A percentile compares a stretch with the other conserved stretches of the same genome.
phyloP scores from a whole-genome alignment of 495 filamentous ascomycete species.

The Neurospora sp. region DNA sequence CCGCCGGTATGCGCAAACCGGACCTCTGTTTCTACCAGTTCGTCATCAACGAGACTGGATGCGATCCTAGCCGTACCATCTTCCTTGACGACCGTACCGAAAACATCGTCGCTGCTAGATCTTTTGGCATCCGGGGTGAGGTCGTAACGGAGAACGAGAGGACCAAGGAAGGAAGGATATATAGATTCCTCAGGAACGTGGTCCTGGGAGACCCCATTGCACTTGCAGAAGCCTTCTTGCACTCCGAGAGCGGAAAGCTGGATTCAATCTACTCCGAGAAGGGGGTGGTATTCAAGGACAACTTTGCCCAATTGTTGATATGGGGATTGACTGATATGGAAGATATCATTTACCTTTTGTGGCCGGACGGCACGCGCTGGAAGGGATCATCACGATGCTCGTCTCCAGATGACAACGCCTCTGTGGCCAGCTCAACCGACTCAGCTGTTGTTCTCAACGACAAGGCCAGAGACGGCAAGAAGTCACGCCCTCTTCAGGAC shows the following conservation, averaged over 20 bases:
- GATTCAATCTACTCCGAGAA: conserved; percentile 2
- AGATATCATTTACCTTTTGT: conserved; percentile 10
- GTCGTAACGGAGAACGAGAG: not conserved
- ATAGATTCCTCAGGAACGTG: not conserved
- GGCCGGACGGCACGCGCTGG: conserved; percentile 9
- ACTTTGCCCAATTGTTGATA: conserved; percentile 15
- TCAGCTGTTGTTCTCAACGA: not conserved
- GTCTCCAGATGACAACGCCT: not conserved
- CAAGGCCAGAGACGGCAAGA: not conserved
- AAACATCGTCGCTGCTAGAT: conserved; percentile 16
- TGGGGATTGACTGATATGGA: conserved; percentile 12
- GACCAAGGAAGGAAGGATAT: not conserved
- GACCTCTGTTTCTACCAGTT: conserved; percentile 17
- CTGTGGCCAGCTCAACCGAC: not conserved
- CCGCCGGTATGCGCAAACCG: conserved; percentile 18
- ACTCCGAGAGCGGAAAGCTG: not conserved
- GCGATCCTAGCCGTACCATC: conserved; percentile 9
- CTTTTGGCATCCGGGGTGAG: conserved; percentile 10
- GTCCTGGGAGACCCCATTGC: not conserved
- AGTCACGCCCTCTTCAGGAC: not conserved
- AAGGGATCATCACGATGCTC: conserved; percentile 7
- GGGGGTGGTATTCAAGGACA: conserved; percentile 9
- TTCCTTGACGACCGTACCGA: conserved; percentile 14
- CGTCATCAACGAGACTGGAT: conserved; percentile 9
- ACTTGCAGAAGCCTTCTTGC: not conserved